A percentile compares a stretch with the other conserved stretches of the same genome.
These are phyloP conservation scores for Corylus heterophylla DNA, from an alignment of 306 rosid genomes.

Conservation along the genomic window DNA sequence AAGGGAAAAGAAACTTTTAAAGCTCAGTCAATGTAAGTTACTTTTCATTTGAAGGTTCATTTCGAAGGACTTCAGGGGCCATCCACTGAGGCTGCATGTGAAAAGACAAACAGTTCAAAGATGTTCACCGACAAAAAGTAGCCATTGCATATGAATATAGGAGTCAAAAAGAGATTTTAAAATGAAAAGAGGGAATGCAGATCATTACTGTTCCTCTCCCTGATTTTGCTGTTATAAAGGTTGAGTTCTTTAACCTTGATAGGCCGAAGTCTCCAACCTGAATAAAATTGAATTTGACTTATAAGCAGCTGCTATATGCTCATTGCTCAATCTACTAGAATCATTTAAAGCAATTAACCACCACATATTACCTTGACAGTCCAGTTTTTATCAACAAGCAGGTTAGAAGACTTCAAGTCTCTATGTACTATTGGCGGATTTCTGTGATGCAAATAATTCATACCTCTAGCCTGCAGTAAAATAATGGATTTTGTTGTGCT, in stretches of 20 bases:
- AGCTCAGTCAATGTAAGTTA: constrained; percentile 35
- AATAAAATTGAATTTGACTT: constrained; percentile 15
- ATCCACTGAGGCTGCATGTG: constrained; percentile 81
- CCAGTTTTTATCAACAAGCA: constrained; percentile 80
- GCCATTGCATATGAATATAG: background rate
- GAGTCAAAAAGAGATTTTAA: background rate
- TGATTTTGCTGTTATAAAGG: constrained; percentile 61
- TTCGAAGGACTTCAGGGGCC: constrained; percentile 84
- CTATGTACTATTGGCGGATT: constrained; percentile 85
- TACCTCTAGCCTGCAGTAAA: constrained; percentile 67
- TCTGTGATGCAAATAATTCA: constrained; percentile 79
- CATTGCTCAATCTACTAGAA: constrained; percentile 17
- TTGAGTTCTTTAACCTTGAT: constrained; percentile 65
- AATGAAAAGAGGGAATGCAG: constrained; percentile 9
- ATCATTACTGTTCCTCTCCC: constrained; percentile 75
- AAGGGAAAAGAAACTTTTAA: background rate
- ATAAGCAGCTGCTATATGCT: constrained; percentile 13
- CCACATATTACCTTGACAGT: constrained; percentile 61
- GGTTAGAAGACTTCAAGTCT: constrained; percentile 77
- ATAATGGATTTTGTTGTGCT: constrained; percentile 13
- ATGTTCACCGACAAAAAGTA: background rate
- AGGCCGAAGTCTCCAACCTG: constrained; percentile 86
- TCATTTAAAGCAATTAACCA: constrained; percentile 2
- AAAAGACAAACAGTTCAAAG: constrained; percentile 17
- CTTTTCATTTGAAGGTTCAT: constrained; percentile 81